Evolutionary conservation across 2,329 filamentous ascomycete species (phyloP), one percentile per base, ranked within the genome.

Genomic region (Microsporum ferrugineum): DNA sequence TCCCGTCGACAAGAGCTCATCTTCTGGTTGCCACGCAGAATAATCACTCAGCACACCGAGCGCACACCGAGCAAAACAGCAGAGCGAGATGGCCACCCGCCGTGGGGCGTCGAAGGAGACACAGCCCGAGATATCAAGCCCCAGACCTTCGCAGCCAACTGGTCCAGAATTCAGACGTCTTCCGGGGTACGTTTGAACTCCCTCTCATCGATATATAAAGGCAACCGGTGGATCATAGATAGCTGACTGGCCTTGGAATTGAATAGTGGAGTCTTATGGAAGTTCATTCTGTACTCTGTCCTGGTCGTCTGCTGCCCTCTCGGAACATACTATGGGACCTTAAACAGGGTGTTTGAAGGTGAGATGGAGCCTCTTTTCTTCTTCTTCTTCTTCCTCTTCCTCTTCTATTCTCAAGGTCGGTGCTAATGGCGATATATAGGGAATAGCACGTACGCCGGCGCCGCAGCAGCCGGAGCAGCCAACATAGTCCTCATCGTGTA

Each of bases 401-500:
- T 17, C 55, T 43, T 53, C 63, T 45, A 58, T 59, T 56, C 53
- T 12, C 38, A 47, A 17, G 51, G 34, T 23, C 51, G 58, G 61
- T 55, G 53, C 53, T 43, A 39, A 33, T 27, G 33, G n/a, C n/a
- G 56, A n/a, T 17, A 27, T 57, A 39, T 34, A 95, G 92, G 91
- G 66, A 96, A 96, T 74, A 83, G 90, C 12, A 95, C 91, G 1
- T 92, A 85, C 68, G 90, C 91, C 2, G 94, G 91, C 12, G 91
- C 84, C 0, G 78, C 88, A 38, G 94, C 94, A 1, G 94, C 94
- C 23, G 76, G 97, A 58, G 85, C 95, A 72, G 94, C 94, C 10
- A 99, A 99, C 68, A 82, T 95, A 1, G 90, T 99, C 2, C 78
- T 99, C 58, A 82, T 97, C 61, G 85, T 82, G n/a, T 99, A 97